phyloP scores from a whole-genome alignment of 208 protist species.

The Leishmania amazonensis region DNA sequence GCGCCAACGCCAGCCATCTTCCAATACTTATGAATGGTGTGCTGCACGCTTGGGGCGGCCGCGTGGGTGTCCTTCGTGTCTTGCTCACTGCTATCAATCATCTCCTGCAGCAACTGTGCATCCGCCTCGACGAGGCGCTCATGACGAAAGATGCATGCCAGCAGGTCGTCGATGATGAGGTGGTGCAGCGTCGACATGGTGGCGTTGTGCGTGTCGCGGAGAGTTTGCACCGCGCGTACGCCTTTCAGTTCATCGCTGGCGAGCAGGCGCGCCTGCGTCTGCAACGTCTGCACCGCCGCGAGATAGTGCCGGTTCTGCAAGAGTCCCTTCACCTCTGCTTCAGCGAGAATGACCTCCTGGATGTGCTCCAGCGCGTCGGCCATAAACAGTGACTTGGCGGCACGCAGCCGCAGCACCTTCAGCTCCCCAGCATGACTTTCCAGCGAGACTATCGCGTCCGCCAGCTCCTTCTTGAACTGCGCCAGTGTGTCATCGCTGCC shows the following conservation, averaged over 20 bases:
- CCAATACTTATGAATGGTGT: constrained; percentile 48
- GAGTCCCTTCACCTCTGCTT: constrained; percentile 58
- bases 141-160: constrained; percentile 79
- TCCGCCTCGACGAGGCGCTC: constrained; percentile 65
- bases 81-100: constrained; percentile 48
- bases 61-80: constrained; percentile 23
- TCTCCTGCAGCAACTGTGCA: constrained; percentile 51
- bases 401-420: constrained; percentile 67
- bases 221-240: constrained; percentile 54
- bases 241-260: constrained; percentile 37
- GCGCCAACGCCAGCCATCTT: constrained; percentile 15
- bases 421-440: constrained; percentile 77
- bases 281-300: constrained; percentile 59
- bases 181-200: constrained; percentile 59
- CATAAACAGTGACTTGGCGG: constrained; percentile 78
- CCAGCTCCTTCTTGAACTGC: constrained; percentile 66
- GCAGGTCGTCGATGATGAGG: constrained; percentile 71
- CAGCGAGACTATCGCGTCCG: constrained; percentile 54
- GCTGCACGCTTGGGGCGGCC: constrained; percentile 38
- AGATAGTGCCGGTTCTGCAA: constrained; percentile 61
- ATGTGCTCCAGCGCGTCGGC: constrained; percentile 55
- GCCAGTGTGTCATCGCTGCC: constrained; percentile 81
- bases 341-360: constrained; percentile 51
- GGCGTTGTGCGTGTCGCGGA: constrained; percentile 62
- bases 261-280: constrained; percentile 46